Conservation (phyloP, 2,329 filamentous ascomycete genomes). For the Aspergillus novoparasiticus region DNA sequence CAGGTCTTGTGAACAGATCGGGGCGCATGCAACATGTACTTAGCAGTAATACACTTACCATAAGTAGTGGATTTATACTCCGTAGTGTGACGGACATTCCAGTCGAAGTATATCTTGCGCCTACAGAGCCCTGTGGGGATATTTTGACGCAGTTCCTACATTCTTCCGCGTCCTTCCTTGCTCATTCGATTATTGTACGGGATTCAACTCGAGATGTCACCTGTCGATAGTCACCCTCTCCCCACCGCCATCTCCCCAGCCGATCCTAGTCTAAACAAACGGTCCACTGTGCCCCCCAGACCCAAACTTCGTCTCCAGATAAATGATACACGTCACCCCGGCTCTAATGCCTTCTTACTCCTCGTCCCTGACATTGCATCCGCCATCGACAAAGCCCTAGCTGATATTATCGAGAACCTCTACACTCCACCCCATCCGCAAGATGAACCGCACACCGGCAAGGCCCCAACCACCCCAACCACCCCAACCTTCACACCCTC, state of each 20-base stretch:
- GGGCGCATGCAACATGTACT: background rate
- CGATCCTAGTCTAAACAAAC: slow-evolving; percentile 4
- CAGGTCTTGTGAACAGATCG: background rate
- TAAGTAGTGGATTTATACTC: background rate
- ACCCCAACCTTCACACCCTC: slow-evolving; percentile 32
- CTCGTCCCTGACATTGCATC: slow-evolving; percentile 62
- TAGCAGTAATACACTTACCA: too few species aligned
- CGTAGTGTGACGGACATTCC: background rate
- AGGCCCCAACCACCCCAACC: slow-evolving; percentile 6
- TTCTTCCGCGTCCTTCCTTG: background rate
- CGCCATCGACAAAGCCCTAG: slow-evolving; percentile 64
- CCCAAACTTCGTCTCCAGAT: slow-evolving; percentile 41
- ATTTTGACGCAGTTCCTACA: background rate
- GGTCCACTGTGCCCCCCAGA: slow-evolving; percentile 22
- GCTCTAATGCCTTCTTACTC: slow-evolving; percentile 60
- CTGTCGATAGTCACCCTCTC: background rate
- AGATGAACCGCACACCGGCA: background rate
- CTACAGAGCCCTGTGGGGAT: background rate
- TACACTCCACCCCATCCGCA: slow-evolving; percentile 53
- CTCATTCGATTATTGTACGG: background rate
- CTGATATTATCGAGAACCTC: slow-evolving; percentile 70
- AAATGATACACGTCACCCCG: slow-evolving; percentile 51
- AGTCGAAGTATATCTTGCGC: background rate
- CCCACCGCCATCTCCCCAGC: slow-evolving; percentile 22
- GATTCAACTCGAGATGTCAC: background rate